Evolutionary conservation across 176 grass and related monocot genomes (phyloP), one percentile per base, ranked within the genome.

Genomic region (Zoysia japonica): DNA sequence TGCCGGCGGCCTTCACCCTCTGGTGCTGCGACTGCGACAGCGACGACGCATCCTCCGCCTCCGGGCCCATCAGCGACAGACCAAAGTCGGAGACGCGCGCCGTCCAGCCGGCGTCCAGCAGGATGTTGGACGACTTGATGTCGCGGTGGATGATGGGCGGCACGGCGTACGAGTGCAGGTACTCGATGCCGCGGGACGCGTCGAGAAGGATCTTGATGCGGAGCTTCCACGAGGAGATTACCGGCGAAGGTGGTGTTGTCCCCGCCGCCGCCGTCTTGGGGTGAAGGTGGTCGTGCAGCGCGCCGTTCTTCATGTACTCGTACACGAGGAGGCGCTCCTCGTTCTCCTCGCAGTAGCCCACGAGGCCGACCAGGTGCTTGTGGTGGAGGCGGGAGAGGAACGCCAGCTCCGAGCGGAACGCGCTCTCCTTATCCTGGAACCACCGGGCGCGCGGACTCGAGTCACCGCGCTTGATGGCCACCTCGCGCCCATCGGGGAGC

Each of bases 111-210:
- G 11, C 75, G 70, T 99, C 96, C 8, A 99, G 84, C 76, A 99
- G 60, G 50, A 99, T 99, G 83, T 99, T 99, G 39, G 96, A 96
- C 7, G 96, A 99, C 70, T 99, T 99, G 76, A 99, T 99, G 86
- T 99, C 92, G 67, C 96, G 84, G 88, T 99, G 96, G 85, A 99
- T 99, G 82, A 96, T 96, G 12, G 96, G 92, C 64, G 96, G 96
- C 39, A 96, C 96, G 12, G 96, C 96, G 83, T 99, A 96, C 78
- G 91, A 93, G 83, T 99, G 96, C 42, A 99, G 84, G 80, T 99
- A 99, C 62, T 99, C 92, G 80, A 99, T 96, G 11, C 96, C 96
- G 2, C 92, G 78, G 1, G 96, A 82, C 42, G 96, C 96, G 64
- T 99, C 96, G 11, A 96, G 76, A 0, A 99, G 84, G 72, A 99